Conservation (phyloP, 1,284 basidiomycete genomes). For the Fomitopsis pinicola region DNA sequence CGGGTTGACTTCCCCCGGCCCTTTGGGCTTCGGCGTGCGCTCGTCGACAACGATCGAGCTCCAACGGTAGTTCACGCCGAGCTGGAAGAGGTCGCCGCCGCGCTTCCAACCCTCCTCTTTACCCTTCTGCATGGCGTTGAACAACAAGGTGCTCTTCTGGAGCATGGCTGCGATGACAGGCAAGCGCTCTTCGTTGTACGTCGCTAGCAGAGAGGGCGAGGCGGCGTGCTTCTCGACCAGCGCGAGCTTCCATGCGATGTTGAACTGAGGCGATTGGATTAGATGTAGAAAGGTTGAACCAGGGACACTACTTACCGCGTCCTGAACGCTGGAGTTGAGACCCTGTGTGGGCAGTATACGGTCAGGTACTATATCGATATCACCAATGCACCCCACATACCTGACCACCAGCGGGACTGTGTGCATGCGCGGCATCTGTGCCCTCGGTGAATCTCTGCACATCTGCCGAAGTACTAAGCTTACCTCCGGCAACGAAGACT, state of each 20-base stretch:
- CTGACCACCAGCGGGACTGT: constrained; percentile 22
- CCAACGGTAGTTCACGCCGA: constrained; percentile 28
- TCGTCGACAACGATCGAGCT: constrained; percentile 36
- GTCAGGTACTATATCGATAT: neutral
- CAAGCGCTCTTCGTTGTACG: constrained; percentile 22
- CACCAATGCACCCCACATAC: constrained; percentile 14
- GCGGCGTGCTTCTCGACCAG: constrained; percentile 18
- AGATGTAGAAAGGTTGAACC: too few relatives aligned
- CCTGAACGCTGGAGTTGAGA: constrained; percentile 6
- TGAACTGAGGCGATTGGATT: constrained; percentile 15
- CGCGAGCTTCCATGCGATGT: constrained; percentile 27
- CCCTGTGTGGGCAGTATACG: neutral
- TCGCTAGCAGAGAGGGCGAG: constrained; percentile 15
- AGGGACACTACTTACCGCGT: neutral
- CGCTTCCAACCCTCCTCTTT: neutral
- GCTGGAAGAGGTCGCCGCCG: constrained; percentile 27
- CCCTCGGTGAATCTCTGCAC: neutral
- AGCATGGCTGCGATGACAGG: constrained; percentile 25
- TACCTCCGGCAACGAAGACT: constrained; percentile 30
- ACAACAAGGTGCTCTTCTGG: constrained; percentile 7
- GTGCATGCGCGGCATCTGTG: constrained; percentile 21
- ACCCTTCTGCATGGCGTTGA: neutral
- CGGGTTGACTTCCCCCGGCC: constrained; percentile 10
- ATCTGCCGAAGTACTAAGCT: too few relatives aligned
- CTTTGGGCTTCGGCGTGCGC: constrained; percentile 7